These are phyloP conservation scores for Mycena alexandri DNA, from an alignment of 768 basidiomycete genomes.

Conservation along the genomic window DNA sequence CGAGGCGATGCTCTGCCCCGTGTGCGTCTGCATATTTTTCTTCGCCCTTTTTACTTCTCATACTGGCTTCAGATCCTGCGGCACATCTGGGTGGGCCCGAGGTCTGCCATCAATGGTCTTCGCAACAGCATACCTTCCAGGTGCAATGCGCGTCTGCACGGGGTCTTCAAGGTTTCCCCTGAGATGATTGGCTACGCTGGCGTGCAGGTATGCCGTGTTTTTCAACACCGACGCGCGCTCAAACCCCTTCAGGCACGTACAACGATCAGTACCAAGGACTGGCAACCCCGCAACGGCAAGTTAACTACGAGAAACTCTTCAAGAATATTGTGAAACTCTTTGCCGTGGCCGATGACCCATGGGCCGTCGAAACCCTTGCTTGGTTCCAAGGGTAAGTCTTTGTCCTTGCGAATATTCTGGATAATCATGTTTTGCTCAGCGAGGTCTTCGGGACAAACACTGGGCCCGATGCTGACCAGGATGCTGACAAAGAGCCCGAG, in stretches of 20 bases:
- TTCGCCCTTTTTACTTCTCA: neutral
- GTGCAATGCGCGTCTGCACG: neutral
- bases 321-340: neutral
- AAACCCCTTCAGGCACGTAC: slow-evolving; percentile 4
- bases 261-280: neutral
- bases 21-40: slow-evolving; percentile 2
- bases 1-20: slow-evolving; percentile 2
- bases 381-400: slow-evolving; percentile 14
- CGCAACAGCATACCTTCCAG: neutral
- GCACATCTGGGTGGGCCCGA: slow-evolving; percentile 4
- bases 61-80: neutral
- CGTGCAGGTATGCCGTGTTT: neutral
- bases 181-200: slow-evolving; percentile 8
- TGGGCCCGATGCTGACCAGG: neutral
- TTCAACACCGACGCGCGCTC: neutral
- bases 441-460: neutral
- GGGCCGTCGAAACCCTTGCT: neutral
- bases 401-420: neutral
- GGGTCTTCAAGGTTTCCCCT: neutral
- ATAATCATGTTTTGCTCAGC: neutral
- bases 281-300: neutral
- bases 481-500: neutral
- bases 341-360: neutral
- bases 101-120: neutral
- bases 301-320: neutral